These are phyloP conservation scores for Penicillium odoratum DNA, from an alignment of 495 filamentous ascomycete genomes.

Conservation along the genomic window DNA sequence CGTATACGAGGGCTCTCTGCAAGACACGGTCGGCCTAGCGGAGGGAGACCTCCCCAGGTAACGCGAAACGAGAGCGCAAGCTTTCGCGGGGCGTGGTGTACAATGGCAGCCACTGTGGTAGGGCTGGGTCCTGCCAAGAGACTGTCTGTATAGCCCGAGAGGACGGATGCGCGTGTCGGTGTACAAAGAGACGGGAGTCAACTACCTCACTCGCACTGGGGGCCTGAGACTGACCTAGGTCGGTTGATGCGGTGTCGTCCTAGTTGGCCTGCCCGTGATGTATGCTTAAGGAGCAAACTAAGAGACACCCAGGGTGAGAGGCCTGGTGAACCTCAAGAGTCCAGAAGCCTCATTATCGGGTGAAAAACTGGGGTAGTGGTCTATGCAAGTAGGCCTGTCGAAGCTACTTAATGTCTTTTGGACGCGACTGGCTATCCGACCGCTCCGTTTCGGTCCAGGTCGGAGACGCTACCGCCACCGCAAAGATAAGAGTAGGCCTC, in stretches of 20 bases:
- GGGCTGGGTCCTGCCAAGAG: slow-evolving; percentile 15
- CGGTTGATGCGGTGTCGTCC: background rate
- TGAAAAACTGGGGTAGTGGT: slow-evolving; percentile 7
- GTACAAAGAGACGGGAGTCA: background rate
- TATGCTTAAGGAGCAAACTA: slow-evolving; percentile 15
- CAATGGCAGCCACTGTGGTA: slow-evolving; percentile 15
- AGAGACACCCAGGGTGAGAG: slow-evolving; percentile 16
- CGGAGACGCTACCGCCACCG: too few relatives aligned
- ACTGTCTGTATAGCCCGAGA: slow-evolving; percentile 20
- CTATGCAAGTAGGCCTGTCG: slow-evolving; percentile 8
- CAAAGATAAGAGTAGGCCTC: too few relatives aligned
- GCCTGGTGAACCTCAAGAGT: background rate
- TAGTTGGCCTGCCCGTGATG: background rate
- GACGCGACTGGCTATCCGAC: too few relatives aligned
- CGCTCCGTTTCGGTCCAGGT: too few relatives aligned
- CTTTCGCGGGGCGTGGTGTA: slow-evolving; percentile 14
- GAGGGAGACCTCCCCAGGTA: slow-evolving; percentile 15
- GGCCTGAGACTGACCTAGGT: background rate
- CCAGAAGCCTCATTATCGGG: slow-evolving; percentile 1
- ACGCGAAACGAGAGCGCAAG: slow-evolving; percentile 10
- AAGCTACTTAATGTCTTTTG: slow-evolving; percentile 13
- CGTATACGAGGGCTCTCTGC: slow-evolving; percentile 15
- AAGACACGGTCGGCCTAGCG: slow-evolving; percentile 19
- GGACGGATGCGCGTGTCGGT: slow-evolving; percentile 18
- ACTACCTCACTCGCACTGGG: background rate